phyloP scores from a whole-genome alignment of 2,329 filamentous ascomycete genomes.

The Diaporthe caulivora region DNA sequence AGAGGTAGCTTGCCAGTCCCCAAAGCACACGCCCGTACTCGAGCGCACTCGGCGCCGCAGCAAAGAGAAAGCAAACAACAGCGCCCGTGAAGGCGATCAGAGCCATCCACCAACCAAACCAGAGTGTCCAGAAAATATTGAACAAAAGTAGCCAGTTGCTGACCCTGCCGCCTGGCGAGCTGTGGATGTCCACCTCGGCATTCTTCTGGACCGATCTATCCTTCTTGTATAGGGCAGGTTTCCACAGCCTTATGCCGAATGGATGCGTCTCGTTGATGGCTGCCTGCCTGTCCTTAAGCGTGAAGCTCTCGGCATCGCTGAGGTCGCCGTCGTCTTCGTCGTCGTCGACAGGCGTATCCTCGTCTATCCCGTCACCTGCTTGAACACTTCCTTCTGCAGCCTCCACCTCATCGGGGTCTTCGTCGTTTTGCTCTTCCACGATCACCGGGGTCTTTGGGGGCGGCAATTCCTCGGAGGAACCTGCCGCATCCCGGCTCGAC shows the following conservation, averaged over 20 bases:
- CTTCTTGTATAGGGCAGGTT: conserved; percentile 98
- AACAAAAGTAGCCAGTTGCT: conserved; percentile 87
- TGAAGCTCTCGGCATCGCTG: conserved; percentile 97
- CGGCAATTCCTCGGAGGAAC: conserved; percentile 39
- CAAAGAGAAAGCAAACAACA: conserved; percentile 82
- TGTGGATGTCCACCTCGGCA: conserved; percentile 97
- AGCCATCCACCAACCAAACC: conserved; percentile 97
- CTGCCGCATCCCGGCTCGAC: conserved; percentile 45
- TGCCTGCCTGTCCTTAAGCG: conserved; percentile 94
- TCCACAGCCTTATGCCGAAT: conserved; percentile 99
- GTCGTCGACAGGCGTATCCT: conserved; percentile 55
- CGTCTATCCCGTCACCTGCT: conserved; percentile 53
- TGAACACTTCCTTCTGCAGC: conserved; percentile 39
- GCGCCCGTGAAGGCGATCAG: conserved; percentile 80
- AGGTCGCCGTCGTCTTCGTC: conserved; percentile 78
- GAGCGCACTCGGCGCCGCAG: conserved; percentile 81
- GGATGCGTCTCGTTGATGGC: conserved; percentile 99
- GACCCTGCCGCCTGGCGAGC: conserved; percentile 88
- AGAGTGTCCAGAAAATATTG: conserved; percentile 89
- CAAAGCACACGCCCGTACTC: conserved; percentile 89
- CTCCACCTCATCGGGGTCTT: not conserved
- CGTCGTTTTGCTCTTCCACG: conserved; percentile 40
- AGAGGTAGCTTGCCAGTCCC: conserved; percentile 86
- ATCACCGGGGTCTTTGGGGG: conserved; percentile 36
- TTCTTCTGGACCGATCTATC: conserved; percentile 95